Evolutionary conservation across 2,329 filamentous ascomycete species (phyloP).

Genomic region (Monilinia aucupariae): DNA sequence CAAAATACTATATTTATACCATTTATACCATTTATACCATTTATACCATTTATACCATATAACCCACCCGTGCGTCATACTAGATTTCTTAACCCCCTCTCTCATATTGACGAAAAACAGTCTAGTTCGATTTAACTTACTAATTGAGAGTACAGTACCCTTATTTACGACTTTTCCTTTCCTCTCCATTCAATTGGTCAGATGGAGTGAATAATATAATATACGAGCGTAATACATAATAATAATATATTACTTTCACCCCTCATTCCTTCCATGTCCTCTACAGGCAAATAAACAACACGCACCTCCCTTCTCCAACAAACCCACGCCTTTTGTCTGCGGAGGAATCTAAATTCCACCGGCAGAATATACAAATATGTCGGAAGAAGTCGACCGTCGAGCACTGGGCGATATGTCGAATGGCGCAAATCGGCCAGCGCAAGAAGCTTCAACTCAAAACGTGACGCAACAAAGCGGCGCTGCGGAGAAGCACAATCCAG

Average conservation of each 20-base stretch:
- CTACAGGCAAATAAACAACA: neutral
- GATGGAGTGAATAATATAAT: neutral
- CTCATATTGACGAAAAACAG: neutral
- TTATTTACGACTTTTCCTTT: neutral
- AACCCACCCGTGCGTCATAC: neutral
- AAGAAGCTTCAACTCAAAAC: neutral
- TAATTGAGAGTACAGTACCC: neutral
- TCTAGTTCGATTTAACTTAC: neutral
- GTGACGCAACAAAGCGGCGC: neutral
- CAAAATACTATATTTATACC: neutral
- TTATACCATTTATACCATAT: too few species aligned
- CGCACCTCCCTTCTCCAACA: neutral
- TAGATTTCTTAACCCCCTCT: neutral
- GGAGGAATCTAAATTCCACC: neutral
- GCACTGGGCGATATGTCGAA: conserved; percentile 1
- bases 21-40: neutral
- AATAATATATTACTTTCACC: neutral
- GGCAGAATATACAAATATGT: neutral
- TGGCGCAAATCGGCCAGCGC: neutral
- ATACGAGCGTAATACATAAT: too few species aligned
- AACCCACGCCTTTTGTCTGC: neutral
- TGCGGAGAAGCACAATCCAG: conserved; percentile 8
- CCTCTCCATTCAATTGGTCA: neutral
- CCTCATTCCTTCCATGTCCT: neutral
- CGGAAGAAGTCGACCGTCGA: conserved; percentile 11